Evolutionary conservation across 345 rosid genomes (phyloP), one percentile per base, ranked within the genome.

Genomic region (Salix dunnii): DNA sequence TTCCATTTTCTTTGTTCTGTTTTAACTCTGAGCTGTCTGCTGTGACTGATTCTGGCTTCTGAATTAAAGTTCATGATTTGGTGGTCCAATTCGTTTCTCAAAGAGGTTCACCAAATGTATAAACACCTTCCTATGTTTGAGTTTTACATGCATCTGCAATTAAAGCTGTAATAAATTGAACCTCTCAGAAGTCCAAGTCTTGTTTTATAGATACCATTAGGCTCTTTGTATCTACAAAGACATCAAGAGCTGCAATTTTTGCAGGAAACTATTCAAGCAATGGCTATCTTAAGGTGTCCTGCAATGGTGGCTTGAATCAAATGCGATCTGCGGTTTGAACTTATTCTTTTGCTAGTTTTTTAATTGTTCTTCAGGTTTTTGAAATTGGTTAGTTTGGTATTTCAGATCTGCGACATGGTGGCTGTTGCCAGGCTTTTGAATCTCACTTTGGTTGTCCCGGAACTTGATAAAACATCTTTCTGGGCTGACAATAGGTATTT

Each of bases 401-500:
- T 80, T 76, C 83, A 96, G 98, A 96, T 93, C 42, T 96, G 97
- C 81, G 97, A 96, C 75, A 96, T 91, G 97, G 97, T 93, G 77
- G 86, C 92, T 58, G 87, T 90, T 84, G 92, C 98, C 67, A 88
- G 94, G 73, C 85, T 93, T 79, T 88, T 96, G 85, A 96, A 96
- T 85, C 94, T 96, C 81, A 93, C 99, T 74, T 84, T 96, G 84
- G 90, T 93, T 81, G 92, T 96, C 72, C 99, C 99, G 2, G 94
- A 96, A 88, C 97, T 96, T 68, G 99, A 96, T 83, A 96, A 92
- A 82, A 90, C 90, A 33, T 96, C 99, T 42, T 96, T 96, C 80
- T 96, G 99, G 99, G 92, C 98, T 73, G 99, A 96, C 86, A 92
- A 92, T 74, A 96, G 99, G 99, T 93, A 68, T 75, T 49, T 74